Conservation (phyloP, 2,329 filamentous ascomycete species). For the Fusarium sororula region DNA sequence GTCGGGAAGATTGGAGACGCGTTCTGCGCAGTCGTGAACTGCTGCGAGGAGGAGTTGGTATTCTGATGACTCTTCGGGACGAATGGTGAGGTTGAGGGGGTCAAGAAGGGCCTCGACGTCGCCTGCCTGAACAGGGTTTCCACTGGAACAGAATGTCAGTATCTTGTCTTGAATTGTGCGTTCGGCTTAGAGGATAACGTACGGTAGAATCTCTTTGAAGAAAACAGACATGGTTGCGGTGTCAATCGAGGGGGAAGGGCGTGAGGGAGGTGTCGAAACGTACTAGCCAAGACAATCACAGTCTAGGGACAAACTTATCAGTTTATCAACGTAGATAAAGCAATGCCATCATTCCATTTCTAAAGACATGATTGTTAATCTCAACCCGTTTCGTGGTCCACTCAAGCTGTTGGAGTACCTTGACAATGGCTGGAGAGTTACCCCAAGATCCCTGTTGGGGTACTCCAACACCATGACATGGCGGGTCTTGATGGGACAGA, state of each 20-base stretch:
- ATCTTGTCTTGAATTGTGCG: too few species aligned
- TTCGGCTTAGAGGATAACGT: not conserved
- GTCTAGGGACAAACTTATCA: not conserved
- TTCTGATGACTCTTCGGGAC: constrained; percentile 51
- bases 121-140: constrained; percentile 53
- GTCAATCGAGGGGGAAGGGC: not conserved
- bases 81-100: constrained; percentile 49
- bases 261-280: not conserved
- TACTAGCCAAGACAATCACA: not conserved
- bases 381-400: not conserved
- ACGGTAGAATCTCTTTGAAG: constrained; percentile 51
- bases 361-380: not conserved
- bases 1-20: constrained; percentile 55
- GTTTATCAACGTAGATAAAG: not conserved
- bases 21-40: constrained; percentile 60
- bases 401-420: not conserved
- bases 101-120: constrained; percentile 51
- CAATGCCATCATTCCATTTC: not conserved
- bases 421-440: not conserved
- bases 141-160: constrained; percentile 20
- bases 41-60: constrained; percentile 60
- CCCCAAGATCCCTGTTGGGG: constrained; percentile 7
- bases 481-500: not conserved
- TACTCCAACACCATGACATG: not conserved
- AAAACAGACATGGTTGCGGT: constrained; percentile 50